Evolutionary conservation across 345 rosid genomes (phyloP), one percentile per base, ranked within the genome.

Genomic region (Clausena lansium): DNA sequence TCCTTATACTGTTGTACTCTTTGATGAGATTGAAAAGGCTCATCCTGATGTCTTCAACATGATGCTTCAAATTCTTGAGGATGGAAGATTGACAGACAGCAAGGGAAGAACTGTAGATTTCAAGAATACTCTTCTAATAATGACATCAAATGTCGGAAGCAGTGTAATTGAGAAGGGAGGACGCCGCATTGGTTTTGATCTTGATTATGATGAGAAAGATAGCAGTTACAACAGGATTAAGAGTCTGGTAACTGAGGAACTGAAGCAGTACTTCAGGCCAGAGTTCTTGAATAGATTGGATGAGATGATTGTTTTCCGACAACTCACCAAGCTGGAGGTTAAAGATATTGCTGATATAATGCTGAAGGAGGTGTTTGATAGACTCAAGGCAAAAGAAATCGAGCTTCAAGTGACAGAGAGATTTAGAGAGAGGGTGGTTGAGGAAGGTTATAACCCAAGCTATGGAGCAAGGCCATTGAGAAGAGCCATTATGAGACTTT

Each of bases 1-100:
- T 61, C 99, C 98, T 0, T 94, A 94, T 79, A 91, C 94, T 2
- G 97, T 96, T 0, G 97, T 96, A 19, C 92, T 96, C 67, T 94
- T 94, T 70, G 99, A 96, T 33, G 99, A 96, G 88, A 94, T 96
- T 4, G 99, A 96, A 81, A 96, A 96, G 83, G 99, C 99, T 27
- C 98, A 96, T 78, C 98, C 99, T 0, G 99, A 96, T 82, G 99
- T 96, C 76, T 96, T 96, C 84, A 94, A 96, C 89, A 92, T 94
- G 94, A 94, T 96, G 98, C 99, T 96, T 87, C 99, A 96, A 75
- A 94, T 96, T 76, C 93, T 96, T 0, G 99, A 96, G 88, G 99
- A 96, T 50, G 98, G 99, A 54, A 89, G 99, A 85, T 77, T 96
- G 79, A 96, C 98, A 0, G 99, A 96, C 81, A 96, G 99, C 86